Evolutionary conservation across 202 grass and related monocot species (phyloP), one percentile per base, ranked within the genome.

Genomic region (Tripidium arundinaceum): DNA sequence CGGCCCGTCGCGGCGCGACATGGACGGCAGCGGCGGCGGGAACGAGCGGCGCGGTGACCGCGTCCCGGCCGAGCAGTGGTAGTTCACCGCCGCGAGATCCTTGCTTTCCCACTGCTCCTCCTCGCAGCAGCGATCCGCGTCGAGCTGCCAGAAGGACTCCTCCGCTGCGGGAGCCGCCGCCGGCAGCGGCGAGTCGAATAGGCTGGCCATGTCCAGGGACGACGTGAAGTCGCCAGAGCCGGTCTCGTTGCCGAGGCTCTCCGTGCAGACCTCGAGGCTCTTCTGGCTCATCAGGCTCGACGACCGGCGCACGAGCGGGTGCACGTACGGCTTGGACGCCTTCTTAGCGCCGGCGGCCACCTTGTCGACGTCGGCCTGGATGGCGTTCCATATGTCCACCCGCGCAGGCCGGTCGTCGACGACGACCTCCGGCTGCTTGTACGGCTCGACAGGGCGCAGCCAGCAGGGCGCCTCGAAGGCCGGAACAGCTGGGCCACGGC

Each of bases 221-320:
- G 87, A 74, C 1, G 67, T 85, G 86, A 90, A 97, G 69, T 87
- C 80, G 43, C 80, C 84, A 8, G 93, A 87, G 52, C 93, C 93
- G 12, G 88, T 91, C 84, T 97, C 93, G 59, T 87, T 91, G 79
- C 93, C 90, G 57, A 97, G 93, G 85, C 89, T 97, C 86, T 97
- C 93, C 21, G 93, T 97, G 93, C 93, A 97, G 69, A 93, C 68
- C 88, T 91, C 81, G 3, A 97, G 93, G 90, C 91, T 97, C 74
- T 87, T 97, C 82, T 87, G 86, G 86, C 79, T 93, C 83, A 93
- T 83, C 11, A 85, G 62, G 11, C 65, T 66, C 57, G 86, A 86
- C 16, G 90, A 97, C 11, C 84, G 78, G n/a, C n/a, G n/a, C n/a
- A n/a, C n/a, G n/a, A n/a, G n/a, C n/a, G n/a, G n/a, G 74, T 87